Evolutionary conservation across 306 rosid species (phyloP).

Genomic region (Calophaca sinica): DNA sequence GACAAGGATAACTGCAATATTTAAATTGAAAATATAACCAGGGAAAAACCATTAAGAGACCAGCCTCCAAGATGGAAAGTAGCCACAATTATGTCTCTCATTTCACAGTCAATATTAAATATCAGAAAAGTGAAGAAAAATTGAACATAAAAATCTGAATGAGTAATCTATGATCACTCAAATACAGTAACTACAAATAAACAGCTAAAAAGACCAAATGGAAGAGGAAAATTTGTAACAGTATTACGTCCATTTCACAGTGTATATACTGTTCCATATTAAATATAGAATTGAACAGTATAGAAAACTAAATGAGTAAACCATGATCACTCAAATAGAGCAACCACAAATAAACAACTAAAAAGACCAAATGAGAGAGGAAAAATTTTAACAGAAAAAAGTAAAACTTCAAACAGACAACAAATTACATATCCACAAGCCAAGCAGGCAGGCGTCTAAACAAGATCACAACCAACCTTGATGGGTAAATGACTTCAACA

Average conservation of each 20-base stretch:
- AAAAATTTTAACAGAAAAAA: neutral
- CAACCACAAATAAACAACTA: conserved; percentile 1
- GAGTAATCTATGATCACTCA: neutral
- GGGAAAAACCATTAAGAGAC: neutral
- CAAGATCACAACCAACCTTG: conserved; percentile 62
- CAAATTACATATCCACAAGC: neutral
- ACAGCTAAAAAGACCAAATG: neutral
- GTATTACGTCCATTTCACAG: no score
- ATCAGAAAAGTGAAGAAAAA: conserved; percentile 28
- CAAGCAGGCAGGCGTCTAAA: neutral
- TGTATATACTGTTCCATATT: no score
- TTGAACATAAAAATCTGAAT: neutral
- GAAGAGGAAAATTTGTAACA: neutral
- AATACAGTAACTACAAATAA: conserved; percentile 1
- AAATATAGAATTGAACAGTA: conserved; percentile 13
- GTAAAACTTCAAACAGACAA: neutral
- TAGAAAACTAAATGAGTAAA: neutral
- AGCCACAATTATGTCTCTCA: neutral
- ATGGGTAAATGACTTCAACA: conserved; percentile 82
- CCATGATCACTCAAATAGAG: neutral
- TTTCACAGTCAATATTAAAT: conserved; percentile 26
- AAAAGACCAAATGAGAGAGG: neutral
- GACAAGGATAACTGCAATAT: neutral
- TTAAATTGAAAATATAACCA: neutral
- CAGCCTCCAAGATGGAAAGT: conserved; percentile 3